These are phyloP conservation scores for Sherardia arvensis DNA, from an alignment of 257 asterid species.

Conservation along the genomic window DNA sequence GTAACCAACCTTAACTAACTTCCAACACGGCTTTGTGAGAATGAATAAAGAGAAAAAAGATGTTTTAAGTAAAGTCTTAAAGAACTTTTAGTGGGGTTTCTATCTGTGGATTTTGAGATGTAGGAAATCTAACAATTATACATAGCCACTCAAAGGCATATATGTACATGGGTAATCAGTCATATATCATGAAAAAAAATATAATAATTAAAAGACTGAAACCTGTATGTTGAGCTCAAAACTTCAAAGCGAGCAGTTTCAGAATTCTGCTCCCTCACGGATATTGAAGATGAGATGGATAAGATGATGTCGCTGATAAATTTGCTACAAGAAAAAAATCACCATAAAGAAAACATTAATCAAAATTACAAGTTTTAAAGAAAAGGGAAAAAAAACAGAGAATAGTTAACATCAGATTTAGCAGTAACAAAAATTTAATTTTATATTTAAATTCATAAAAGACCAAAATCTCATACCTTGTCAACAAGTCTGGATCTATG, in stretches of 20 bases:
- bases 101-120: background rate
- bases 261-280: slow-evolving; percentile 73
- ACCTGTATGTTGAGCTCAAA: slow-evolving; percentile 82
- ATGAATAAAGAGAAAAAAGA: background rate
- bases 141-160: background rate
- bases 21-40: background rate
- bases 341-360: background rate
- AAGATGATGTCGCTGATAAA: slow-evolving; percentile 81
- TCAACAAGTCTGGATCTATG: slow-evolving; percentile 76
- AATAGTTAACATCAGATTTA: background rate
- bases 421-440: background rate
- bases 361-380: slow-evolving; percentile 10
- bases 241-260: slow-evolving; percentile 96
- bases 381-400: background rate
- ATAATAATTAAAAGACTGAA: slow-evolving; percentile 12
- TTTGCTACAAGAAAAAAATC: slow-evolving; percentile 45
- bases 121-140: background rate
- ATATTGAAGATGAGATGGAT: slow-evolving; percentile 80
- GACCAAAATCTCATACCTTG: slow-evolving; percentile 42
- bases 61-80: background rate
- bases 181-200: background rate
- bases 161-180: background rate
- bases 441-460: slow-evolving; percentile 1
- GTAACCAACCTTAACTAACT: background rate
- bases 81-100: background rate